These are phyloP conservation scores for Trichoderma pleuroti DNA, from an alignment of 2,329 filamentous ascomycete species.

Conservation along the genomic window DNA sequence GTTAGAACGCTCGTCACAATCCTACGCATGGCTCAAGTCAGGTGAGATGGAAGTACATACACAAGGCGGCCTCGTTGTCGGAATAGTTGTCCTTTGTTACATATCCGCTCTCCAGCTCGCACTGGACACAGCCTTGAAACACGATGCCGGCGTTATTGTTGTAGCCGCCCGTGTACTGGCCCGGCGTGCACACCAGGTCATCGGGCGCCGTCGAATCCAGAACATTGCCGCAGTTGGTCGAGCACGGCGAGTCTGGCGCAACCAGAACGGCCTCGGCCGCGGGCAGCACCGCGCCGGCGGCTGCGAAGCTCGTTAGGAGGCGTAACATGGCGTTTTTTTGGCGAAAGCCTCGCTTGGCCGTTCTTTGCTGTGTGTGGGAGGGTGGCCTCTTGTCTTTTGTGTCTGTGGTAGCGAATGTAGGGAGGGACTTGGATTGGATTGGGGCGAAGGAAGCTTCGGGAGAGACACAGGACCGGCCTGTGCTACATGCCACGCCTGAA, in stretches of 20 bases:
- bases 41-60: conserved; percentile 41
- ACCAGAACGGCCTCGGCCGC: conserved; percentile 39
- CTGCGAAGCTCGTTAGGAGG: conserved; percentile 22
- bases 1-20: conserved; percentile 18
- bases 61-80: conserved; percentile 53
- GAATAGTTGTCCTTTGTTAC: conserved; percentile 42
- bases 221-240: conserved; percentile 51
- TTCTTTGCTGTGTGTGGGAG: not conserved
- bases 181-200: conserved; percentile 46
- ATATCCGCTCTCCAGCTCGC: conserved; percentile 50
- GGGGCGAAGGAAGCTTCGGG: not conserved
- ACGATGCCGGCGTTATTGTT: conserved; percentile 45
- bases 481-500: conserved; percentile 13
- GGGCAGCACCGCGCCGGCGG: conserved; percentile 23
- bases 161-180: conserved; percentile 29
- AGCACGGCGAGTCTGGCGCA: conserved; percentile 47
- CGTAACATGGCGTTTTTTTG: conserved; percentile 19
- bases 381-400: not conserved
- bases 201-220: conserved; percentile 42
- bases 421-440: not conserved
- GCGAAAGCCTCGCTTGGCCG: not conserved
- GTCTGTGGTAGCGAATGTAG: conserved; percentile 1
- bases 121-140: conserved; percentile 50
- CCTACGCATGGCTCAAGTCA: not conserved
- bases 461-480: conserved; percentile 12